Evolutionary conservation across 1,284 basidiomycete species (phyloP).

Genomic region (Peniophora sp.): DNA sequence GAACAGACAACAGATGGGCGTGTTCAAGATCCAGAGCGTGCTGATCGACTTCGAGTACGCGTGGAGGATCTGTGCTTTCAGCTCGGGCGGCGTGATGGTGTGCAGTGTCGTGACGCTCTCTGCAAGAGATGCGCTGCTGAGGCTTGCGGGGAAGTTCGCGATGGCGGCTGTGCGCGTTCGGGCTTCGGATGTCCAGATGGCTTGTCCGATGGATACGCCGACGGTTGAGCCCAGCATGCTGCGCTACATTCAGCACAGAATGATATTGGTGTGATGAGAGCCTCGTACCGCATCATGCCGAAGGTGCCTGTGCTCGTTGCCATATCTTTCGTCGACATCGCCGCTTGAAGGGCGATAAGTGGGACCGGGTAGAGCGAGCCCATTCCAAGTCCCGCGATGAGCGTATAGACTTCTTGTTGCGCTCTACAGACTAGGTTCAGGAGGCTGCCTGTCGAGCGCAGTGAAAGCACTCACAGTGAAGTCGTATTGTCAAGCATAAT

Average conservation of each 20-base stretch:
- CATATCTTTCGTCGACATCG: conserved; percentile 79
- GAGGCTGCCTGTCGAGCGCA: not conserved
- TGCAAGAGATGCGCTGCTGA: conserved; percentile 44
- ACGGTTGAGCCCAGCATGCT: conserved; percentile 72
- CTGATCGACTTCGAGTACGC: conserved; percentile 66
- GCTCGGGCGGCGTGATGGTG: conserved; percentile 24
- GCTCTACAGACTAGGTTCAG: conserved; percentile 21
- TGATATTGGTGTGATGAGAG: not conserved
- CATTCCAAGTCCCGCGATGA: conserved; percentile 52
- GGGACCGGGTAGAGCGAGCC: conserved; percentile 65
- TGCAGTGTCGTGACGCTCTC: conserved; percentile 48
- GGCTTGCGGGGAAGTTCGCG: conserved; percentile 34
- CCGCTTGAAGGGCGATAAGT: conserved; percentile 66
- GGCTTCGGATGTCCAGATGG: conserved; percentile 55
- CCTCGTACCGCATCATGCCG: conserved; percentile 41
- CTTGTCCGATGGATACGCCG: conserved; percentile 66
- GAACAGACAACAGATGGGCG: conserved; percentile 51
- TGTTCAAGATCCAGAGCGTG: conserved; percentile 66
- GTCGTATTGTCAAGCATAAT: conserved; percentile 36
- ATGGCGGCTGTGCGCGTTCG: conserved; percentile 40
- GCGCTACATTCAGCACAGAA: not conserved
- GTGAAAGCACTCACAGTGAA: conserved; percentile 2
- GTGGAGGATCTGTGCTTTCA: conserved; percentile 37
- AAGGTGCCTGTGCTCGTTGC: conserved; percentile 67
- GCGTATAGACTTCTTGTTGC: conserved; percentile 49